Evolutionary conservation across 1,284 basidiomycete species (phyloP), one percentile per base, ranked within the genome.

Genomic region (Ceratobasidium sp.): DNA sequence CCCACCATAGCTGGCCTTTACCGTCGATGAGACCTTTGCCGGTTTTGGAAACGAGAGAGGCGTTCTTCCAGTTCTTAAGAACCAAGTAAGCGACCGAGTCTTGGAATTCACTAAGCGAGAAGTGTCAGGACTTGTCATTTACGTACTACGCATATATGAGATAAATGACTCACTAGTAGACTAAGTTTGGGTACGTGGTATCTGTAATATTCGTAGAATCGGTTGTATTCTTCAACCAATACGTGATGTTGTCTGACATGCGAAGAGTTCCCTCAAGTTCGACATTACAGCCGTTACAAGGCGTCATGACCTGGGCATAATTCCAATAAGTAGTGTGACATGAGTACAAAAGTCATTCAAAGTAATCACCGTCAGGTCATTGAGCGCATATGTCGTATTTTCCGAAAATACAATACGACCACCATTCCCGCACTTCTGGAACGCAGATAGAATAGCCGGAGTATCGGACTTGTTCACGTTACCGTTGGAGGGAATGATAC

Each of bases 381-480:
- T 76, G 52, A 78, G 62, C 38, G 78, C 65, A 57, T 78, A 78
- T 4, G 56, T 70, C 17, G 52, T 64, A 42, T 64, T 67, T 48
- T 78, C 57, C 17, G 64, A 67, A 38, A 78, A 76, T 12, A 78
- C 69, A 38, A 78, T 78, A 6, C 44, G 56, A 5, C 78, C 78
- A 42, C 73, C 71, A 44, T 76, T 75, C n/a, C 78, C 78, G 40
- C 78, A 78, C 33, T 76, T 68, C 23, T 75, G 62, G 73, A 78
- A 78, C 26, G 78, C 73, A 15, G 66, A 48, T 13, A 52, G 50
- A 28, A 78, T 70, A 6, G 78, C 78, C 13, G 78, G 78, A 3
- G 70, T 73, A 40, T 78, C 78, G 40, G 71, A 75, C 0, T 76
- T 38, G 62, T 61, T 69, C 28, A 66, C 28, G 42, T 75, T 75